Evolutionary conservation across 1,284 basidiomycete species (phyloP), one percentile per base, ranked within the genome.

Genomic region (Malassezia dermatis): DNA sequence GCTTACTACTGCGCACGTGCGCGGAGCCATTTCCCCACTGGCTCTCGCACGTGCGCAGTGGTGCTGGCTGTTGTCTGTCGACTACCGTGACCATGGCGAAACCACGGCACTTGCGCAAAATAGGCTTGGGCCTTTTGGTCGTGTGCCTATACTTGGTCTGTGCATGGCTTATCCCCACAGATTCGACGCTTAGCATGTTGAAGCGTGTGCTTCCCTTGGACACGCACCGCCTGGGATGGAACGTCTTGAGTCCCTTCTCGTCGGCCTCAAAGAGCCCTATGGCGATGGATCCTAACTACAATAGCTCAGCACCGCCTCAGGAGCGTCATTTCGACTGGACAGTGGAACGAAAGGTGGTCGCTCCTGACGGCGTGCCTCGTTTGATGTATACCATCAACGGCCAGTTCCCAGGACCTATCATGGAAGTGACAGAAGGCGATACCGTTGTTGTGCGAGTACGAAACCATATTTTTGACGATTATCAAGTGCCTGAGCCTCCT

Each of bases 341-440:
- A 8, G 41, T 71, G 32, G 58, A 66, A 12, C 51, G 63, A 21
- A 56, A 60, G 2, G 30, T 47, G 2, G 49, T 53, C 19, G 63
- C 61, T 2, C 66, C 66, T 4, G 67, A 66, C 26, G 68, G 66
- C 13, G 57, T 60, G 39, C 41, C 45, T 21, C 66, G 66, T 43
- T 60, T 60, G 27, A 56, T 65, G 35, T 66, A 67, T 47, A 44
- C 64, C 23, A 54, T 69, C 56, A 71, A 71, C 43, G 64, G 63
- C 17, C 49, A 61, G 27, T 61, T 67, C 0, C 69, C 69, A 8
- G 69, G 67, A 12, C 67, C 67, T 0, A 44, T 55, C 8, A 63
- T 71, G 51, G 63, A 71, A 41, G 67, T 54, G 34, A 69, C 65
- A 34, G 61, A 62, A 39, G 69, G 69, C 12, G 71, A 73, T 46